Base-by-base conservation (phyloP, 306 rosid genomes). In the Lathyrus aphaca region DNA sequence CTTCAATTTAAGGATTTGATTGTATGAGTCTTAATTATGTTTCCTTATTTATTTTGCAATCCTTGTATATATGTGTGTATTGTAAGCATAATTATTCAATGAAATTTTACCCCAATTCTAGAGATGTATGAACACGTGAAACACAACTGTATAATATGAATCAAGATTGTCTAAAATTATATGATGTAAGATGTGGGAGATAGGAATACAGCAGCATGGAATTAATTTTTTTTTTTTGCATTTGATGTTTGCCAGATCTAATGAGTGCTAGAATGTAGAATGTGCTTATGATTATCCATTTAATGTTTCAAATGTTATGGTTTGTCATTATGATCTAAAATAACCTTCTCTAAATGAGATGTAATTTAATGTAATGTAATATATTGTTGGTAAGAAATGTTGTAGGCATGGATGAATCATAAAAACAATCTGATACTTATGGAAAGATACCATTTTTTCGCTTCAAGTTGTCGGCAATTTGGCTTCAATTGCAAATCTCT, bases 381-480 rank as follows among this genome's bases (percentile, higher is more conserved):
- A 32, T 57, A 43, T 46, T 69, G 38, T 66, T 62, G 59, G 60
- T 58, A 45, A 12, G 38, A 56, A 19, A 65, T 80, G 63, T 73
- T 82, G 78, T 73, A 95, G 96, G 96, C 96, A 17, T 95, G 99
- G 97, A 68, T 79, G 66, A 87, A 84, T 86, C 96, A 94, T 77
- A 89, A 79, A 64, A 85, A 87, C 6, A 95, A 95, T 73, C 76
- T 95, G 40, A 83, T 91, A 65, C 49, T 91, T 78, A 91, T 95
- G 92, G 97, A 95, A 69, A 89, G 96, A 82, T 95, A 91, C 67
- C 97, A 91, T 82, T 95, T 86, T 74, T 95, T 95, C 42, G 77
- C 86, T 46, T 91, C 99, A n/a, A 95, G 99, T 76, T 84, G 91
- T 66, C 84, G 68, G 16, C 97, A 91, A 65, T 95, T 84, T 75